Base-by-base conservation (phyloP, 352 stramenopile genomes). In the Phytophthora hibernalis region DNA sequence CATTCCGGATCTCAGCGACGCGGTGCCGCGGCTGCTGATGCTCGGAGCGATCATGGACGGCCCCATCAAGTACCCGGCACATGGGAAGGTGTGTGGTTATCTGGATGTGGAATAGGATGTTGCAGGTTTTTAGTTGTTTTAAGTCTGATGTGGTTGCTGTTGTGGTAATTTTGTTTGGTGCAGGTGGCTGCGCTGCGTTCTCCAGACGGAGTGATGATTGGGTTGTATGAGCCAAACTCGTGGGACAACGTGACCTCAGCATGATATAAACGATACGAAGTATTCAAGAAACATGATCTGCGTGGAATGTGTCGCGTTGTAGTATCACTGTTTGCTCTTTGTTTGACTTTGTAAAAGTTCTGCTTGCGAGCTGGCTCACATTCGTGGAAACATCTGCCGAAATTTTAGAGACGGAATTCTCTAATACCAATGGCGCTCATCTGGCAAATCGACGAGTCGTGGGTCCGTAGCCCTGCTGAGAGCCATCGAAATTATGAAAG, bases 191-290 rank as follows among this genome's bases (percentile, higher is more conserved):
- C 89, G 15, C 45, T 97, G 35, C 91, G 91, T 20, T 96, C 87
- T 21, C 91, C 91, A 0, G 91, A 97, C 65, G 91, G 91, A 42
- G 87, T 96, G 52, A 97, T 97, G 91, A 96, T 97, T 55, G 91
- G 91, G 4, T 78, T 97, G 22, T 97, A 97, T 66, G 89, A 97
- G 61, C 86, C 90, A 22, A 96, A 97, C 62, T 88, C 85, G 47
- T 93, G 85, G 85, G 85, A 93, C 5, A 92, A 89, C 49, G 87
- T 92, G 44, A 95, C 87, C 50, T 93, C 87, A 7, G 81, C 76
- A 67, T 93, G 68, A 72, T 59, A 15, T n/a, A 5, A 21, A 44
- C 5, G 9, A 18, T 1, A 50, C 1, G 43, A 28, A 20, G 28
- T 31, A 31, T 31, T 31, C 11, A 11, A 51, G 9, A 51, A 33